Conservation (phyloP, 2,329 filamentous ascomycete genomes). For the Sarocladiaceae sp. region DNA sequence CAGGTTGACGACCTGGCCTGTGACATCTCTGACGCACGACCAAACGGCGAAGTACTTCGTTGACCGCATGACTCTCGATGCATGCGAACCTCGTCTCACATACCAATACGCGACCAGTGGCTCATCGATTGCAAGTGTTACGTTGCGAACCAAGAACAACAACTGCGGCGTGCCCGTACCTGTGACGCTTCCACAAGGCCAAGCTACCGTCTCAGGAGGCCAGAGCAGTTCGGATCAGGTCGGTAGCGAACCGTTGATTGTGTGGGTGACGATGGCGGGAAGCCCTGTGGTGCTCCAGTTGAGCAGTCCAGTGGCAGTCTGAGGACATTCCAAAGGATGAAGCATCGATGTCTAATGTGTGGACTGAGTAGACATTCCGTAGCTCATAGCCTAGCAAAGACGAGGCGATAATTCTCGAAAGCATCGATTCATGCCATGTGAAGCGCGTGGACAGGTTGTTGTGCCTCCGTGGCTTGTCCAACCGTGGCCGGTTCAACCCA, state of each 20-base stretch:
- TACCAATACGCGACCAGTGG: slow-evolving; percentile 38
- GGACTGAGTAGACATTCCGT: too few relatives aligned
- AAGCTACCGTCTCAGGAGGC: slow-evolving; percentile 36
- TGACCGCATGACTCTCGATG: slow-evolving; percentile 47
- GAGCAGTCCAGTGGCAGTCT: slow-evolving; percentile 3
- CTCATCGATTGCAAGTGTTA: slow-evolving; percentile 44
- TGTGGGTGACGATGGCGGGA: slow-evolving; percentile 44
- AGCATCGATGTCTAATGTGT: too few relatives aligned
- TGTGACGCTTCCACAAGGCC: slow-evolving; percentile 44
- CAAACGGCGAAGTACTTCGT: slow-evolving; percentile 48
- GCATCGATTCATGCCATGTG: too few relatives aligned
- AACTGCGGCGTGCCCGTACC: slow-evolving; percentile 48
- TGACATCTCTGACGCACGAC: slow-evolving; percentile 28
- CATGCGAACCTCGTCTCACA: slow-evolving; percentile 43
- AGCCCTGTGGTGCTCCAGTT: slow-evolving; percentile 37
- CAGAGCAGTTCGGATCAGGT: slow-evolving; percentile 43
- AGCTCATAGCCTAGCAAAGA: too few relatives aligned
- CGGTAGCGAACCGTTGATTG: slow-evolving; percentile 48
- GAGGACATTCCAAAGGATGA: too few relatives aligned
- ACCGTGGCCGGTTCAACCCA: too few relatives aligned
- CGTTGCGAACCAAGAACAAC: slow-evolving; percentile 43
- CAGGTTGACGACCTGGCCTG: slow-evolving; percentile 33
- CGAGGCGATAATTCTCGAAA: too few relatives aligned
- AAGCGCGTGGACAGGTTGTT: too few relatives aligned
- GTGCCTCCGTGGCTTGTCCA: background rate